Conservation (phyloP, 148 eudicot species). For the Rhododendron henanense region DNA sequence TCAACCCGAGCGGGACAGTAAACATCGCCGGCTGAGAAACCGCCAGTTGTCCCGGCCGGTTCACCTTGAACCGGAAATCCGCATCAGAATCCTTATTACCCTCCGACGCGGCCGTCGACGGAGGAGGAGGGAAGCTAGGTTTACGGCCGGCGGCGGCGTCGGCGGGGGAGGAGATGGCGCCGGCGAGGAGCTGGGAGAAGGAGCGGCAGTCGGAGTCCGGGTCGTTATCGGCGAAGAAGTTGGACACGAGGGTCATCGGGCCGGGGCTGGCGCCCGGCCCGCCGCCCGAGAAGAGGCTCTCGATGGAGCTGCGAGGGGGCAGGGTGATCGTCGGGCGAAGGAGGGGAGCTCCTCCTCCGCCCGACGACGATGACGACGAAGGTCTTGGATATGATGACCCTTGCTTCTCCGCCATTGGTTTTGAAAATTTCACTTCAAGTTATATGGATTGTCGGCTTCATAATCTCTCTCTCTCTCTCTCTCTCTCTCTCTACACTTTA, state of each 20-base stretch:
- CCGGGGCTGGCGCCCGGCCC: constrained; percentile 69
- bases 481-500: neutral
- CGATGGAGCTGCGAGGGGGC: constrained; percentile 47
- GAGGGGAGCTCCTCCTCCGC: neutral
- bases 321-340: constrained; percentile 44
- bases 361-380: neutral
- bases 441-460: neutral
- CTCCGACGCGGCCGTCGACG: neutral
- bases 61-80: constrained; percentile 40
- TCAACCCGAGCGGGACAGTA: constrained; percentile 60
- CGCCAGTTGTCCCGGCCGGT: constrained; percentile 42
- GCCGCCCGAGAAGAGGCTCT: constrained; percentile 37
- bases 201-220: constrained; percentile 62
- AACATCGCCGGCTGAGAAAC: constrained; percentile 41
- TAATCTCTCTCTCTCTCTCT: constrained; percentile 5
- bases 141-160: neutral
- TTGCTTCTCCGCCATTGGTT: constrained; percentile 13
- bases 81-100: constrained; percentile 2
- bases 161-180: constrained; percentile 50
- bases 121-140: constrained; percentile 12
- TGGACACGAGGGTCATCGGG: constrained; percentile 72
- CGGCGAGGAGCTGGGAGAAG: constrained; percentile 87
- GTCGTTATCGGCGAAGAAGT: constrained; percentile 66
- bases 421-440: neutral
- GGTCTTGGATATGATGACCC: constrained; percentile 13